Conservation (phyloP, 2,329 filamentous ascomycete genomes). For the Venturia oleaginea region DNA sequence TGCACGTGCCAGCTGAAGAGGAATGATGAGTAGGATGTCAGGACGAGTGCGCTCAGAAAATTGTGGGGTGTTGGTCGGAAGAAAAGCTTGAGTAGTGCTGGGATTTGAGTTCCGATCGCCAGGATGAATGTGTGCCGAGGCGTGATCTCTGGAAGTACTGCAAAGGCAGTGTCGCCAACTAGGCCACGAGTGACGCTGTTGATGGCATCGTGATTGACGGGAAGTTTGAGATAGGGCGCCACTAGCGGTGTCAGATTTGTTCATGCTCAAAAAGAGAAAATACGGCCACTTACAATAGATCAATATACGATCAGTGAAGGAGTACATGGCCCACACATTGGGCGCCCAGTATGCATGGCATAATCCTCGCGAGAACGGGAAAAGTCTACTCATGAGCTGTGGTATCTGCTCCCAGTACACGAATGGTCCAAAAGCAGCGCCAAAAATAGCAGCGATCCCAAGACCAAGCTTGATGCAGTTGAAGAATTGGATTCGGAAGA, state of each 20-base stretch:
- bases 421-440: constrained; percentile 83
- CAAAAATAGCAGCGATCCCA: constrained; percentile 63
- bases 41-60: constrained; percentile 80
- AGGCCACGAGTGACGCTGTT: constrained; percentile 87
- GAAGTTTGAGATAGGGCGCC: constrained; percentile 69
- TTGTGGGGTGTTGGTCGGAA: constrained; percentile 71
- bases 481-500: constrained; percentile 64
- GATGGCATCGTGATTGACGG: constrained; percentile 64
- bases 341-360: constrained; percentile 99
- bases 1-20: constrained; percentile 98
- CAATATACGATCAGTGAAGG: constrained; percentile 73
- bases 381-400: constrained; percentile 75
- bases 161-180: constrained; percentile 89
- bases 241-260: constrained; percentile 46
- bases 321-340: constrained; percentile 95
- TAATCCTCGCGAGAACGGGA: constrained; percentile 86
- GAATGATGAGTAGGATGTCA: constrained; percentile 94
- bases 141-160: constrained; percentile 78
- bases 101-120: constrained; percentile 70
- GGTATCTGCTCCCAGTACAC: constrained; percentile 69
- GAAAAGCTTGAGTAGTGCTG: constrained; percentile 70
- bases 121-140: constrained; percentile 72
- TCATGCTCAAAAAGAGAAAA: constrained; percentile 61
- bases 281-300: constrained; percentile 57
- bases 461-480: constrained; percentile 78